Percentiles rank a stretch among this genome's conserved stretches.
Conservation (phyloP, 2,329 filamentous ascomycete species). For the Orbilia javanica region DNA sequence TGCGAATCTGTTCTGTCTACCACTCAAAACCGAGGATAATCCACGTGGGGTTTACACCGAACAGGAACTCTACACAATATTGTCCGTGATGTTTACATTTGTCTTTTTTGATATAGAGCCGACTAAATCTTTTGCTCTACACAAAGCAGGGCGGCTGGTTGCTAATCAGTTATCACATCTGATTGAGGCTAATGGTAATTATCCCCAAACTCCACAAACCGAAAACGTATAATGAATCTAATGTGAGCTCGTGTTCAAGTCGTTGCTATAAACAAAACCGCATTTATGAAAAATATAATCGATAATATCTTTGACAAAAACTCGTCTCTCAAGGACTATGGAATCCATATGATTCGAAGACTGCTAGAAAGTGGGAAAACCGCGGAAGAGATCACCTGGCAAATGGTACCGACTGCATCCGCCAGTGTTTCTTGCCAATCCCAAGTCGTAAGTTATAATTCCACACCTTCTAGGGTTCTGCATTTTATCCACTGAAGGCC, state of each 20-base stretch:
- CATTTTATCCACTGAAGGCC: slow-evolving; percentile 63
- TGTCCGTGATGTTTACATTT: slow-evolving; percentile 75
- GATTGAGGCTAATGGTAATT: slow-evolving; percentile 73
- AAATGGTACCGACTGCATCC: slow-evolving; percentile 76
- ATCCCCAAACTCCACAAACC: slow-evolving; percentile 68
- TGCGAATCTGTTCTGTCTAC: slow-evolving; percentile 70
- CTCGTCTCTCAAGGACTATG: slow-evolving; percentile 74
- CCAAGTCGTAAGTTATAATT: slow-evolving; percentile 67
- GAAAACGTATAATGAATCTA: no score
- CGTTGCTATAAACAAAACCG: slow-evolving; percentile 66
- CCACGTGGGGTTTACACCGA: slow-evolving; percentile 71
- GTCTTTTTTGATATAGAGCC: slow-evolving; percentile 77
- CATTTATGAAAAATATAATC: slow-evolving; percentile 70
- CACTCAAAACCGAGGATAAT: slow-evolving; percentile 70
- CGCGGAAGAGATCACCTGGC: slow-evolving; percentile 77
- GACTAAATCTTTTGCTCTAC: slow-evolving; percentile 75
- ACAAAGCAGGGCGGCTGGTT: slow-evolving; percentile 72
- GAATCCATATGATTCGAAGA: slow-evolving; percentile 74
- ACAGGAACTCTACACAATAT: slow-evolving; percentile 72
- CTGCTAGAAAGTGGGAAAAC: slow-evolving; percentile 75
- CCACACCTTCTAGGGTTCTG: background rate
- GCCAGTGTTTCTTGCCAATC: slow-evolving; percentile 79
- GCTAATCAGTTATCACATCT: slow-evolving; percentile 73
- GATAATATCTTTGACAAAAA: slow-evolving; percentile 64
- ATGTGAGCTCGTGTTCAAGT: background rate